A percentile compares a stretch with the other conserved stretches of the same genome.
These are phyloP conservation scores for Xenoacremonium recifei DNA, from an alignment of 2,329 filamentous ascomycete species.

Conservation along the genomic window DNA sequence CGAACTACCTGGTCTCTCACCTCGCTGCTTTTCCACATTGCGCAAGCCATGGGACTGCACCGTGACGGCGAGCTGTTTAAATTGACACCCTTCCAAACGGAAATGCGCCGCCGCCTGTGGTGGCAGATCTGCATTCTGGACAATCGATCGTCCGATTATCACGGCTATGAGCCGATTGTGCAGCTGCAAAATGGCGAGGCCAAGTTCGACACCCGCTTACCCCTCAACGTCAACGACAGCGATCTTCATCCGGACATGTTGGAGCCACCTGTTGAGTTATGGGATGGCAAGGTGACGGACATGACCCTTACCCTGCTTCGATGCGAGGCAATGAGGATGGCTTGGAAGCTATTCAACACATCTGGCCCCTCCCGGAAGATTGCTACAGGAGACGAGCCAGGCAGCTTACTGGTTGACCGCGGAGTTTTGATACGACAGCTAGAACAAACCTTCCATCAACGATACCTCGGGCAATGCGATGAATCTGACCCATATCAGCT, in stretches of 20 bases:
- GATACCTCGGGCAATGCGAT: background rate
- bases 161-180: slow-evolving; percentile 8
- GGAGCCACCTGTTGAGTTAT: slow-evolving; percentile 13
- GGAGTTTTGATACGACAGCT: background rate
- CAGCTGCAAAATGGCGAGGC: no score
- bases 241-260: slow-evolving; percentile 45
- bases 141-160: background rate
- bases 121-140: slow-evolving; percentile 1
- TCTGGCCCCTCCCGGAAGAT: background rate
- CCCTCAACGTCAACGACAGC: background rate
- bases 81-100: background rate
- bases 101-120: background rate
- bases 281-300: slow-evolving; percentile 2
- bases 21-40: background rate
- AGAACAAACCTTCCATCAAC: background rate
- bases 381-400: background rate
- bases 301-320: slow-evolving; percentile 10
- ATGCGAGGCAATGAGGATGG: slow-evolving; percentile 5
- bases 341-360: slow-evolving; percentile 27
- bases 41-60: background rate
- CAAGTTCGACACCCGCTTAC: background rate
- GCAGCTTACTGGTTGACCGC: background rate
- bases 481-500: background rate
- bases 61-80: background rate
- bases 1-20: background rate